Evolutionary conservation across 2,329 filamentous ascomycete species (phyloP).

Genomic region (Fusarium verrucosum): DNA sequence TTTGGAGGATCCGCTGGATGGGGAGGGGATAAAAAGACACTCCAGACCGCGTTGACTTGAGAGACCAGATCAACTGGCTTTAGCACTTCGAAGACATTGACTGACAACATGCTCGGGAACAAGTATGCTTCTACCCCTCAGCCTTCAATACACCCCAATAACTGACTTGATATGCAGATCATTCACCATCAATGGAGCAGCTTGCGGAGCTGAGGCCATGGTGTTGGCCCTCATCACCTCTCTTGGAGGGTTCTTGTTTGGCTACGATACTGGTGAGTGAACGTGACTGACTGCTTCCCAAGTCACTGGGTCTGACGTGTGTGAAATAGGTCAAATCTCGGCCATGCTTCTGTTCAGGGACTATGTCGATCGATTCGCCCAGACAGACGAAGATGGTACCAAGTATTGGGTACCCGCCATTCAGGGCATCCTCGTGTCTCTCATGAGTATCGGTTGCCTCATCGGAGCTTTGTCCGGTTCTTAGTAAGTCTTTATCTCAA

Average conservation of each 20-base stretch:
- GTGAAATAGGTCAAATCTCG: constrained; percentile 60
- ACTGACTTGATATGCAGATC: constrained; percentile 43
- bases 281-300: too few relatives aligned
- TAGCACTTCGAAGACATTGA: neutral
- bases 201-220: constrained; percentile 53
- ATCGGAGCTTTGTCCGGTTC: constrained; percentile 64
- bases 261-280: constrained; percentile 70
- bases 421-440: constrained; percentile 64
- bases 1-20: neutral
- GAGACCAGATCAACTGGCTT: neutral
- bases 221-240: constrained; percentile 62
- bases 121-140: neutral
- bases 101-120: constrained; percentile 19
- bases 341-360: constrained; percentile 60
- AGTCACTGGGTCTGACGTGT: neutral
- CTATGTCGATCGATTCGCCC: constrained; percentile 65
- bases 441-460: constrained; percentile 65
- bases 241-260: constrained; percentile 70
- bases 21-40: constrained; percentile 1
- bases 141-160: neutral
- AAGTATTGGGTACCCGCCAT: constrained; percentile 54
- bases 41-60: neutral
- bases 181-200: constrained; percentile 54
- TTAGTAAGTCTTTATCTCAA: constrained; percentile 47
- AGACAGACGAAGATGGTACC: constrained; percentile 56